Percentiles rank a stretch among this genome's conserved stretches.
Evolutionary conservation across 306 rosid species (phyloP).

Genomic region (Cercis canadensis): DNA sequence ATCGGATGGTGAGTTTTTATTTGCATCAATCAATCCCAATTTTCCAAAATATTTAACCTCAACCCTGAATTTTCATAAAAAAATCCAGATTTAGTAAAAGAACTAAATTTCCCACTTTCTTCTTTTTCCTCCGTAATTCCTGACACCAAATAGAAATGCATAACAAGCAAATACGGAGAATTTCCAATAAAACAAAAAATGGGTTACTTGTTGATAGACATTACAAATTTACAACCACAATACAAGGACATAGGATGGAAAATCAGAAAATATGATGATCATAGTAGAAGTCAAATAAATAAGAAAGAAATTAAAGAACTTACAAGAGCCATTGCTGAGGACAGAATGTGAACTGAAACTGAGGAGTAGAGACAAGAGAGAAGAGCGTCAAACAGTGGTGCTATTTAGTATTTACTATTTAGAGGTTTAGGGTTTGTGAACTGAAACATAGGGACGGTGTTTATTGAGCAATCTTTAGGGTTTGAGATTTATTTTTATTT

Average conservation of each 20-base stretch:
- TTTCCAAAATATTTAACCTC: not conserved
- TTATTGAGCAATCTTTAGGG: not conserved
- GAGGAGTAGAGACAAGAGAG: not conserved
- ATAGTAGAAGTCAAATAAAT: no score
- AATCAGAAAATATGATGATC: no score
- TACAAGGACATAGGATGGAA: no score
- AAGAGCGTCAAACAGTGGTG: not conserved
- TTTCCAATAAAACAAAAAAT: not conserved
- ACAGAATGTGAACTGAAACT: not conserved
- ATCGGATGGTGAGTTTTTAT: no score
- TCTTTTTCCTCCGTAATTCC: not conserved
- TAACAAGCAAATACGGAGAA: not conserved
- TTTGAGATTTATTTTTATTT: no score
- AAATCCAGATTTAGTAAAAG: not conserved
- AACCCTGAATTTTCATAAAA: not conserved
- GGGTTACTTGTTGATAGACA: no score
- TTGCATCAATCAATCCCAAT: no score
- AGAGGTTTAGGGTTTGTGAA: conserved; percentile 37
- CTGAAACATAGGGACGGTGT: not conserved
- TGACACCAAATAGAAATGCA: not conserved
- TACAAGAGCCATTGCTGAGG: conserved; percentile 48
- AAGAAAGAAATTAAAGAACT: not conserved
- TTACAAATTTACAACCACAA: no score
- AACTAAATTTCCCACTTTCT: not conserved
- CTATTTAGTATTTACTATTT: not conserved